Percentiles rank a stretch among this genome's conserved stretches.
These are phyloP conservation scores for Bipolaris bicolor DNA, from an alignment of 2,329 filamentous ascomycete genomes.

Conservation along the genomic window DNA sequence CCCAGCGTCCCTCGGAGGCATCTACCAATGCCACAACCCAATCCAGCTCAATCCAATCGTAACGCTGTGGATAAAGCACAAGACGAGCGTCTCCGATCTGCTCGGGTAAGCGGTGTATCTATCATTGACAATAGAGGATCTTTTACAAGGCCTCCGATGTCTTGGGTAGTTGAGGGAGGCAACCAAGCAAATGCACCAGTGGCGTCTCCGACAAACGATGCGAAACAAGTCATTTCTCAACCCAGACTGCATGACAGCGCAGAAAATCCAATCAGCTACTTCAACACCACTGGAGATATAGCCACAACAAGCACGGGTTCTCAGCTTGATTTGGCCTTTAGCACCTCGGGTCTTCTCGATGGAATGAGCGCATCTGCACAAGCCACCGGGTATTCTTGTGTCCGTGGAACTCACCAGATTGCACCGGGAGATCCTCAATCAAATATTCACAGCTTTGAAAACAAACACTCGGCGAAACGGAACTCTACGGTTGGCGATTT, in stretches of 20 bases:
- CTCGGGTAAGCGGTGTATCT: constrained; percentile 26
- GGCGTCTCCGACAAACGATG: constrained; percentile 16
- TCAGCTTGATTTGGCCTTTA: constrained; percentile 34
- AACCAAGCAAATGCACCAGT: constrained; percentile 19
- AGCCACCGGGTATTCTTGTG: constrained; percentile 32
- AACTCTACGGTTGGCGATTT: constrained; percentile 30
- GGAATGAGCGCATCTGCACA: constrained; percentile 26
- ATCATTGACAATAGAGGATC: constrained; percentile 12
- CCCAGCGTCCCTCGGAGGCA: constrained; percentile 32
- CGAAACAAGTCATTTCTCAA: background rate
- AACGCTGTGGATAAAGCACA: constrained; percentile 42
- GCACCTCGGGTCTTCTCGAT: constrained; percentile 31
- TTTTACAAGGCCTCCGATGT: constrained; percentile 29
- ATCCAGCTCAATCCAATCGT: constrained; percentile 29
- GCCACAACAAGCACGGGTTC: constrained; percentile 10
- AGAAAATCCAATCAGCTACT: constrained; percentile 19
- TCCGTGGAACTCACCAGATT: constrained; percentile 27
- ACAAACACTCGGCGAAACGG: constrained; percentile 40
- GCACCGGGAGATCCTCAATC: constrained; percentile 41
- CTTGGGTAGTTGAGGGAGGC: constrained; percentile 27
- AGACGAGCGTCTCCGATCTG: constrained; percentile 38
- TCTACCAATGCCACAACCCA: constrained; percentile 43
- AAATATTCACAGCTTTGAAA: constrained; percentile 51
- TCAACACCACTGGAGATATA: constrained; percentile 16
- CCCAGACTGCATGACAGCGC: constrained; percentile 15